Evolutionary conservation across 2,329 filamentous ascomycete genomes (phyloP).

Genomic region (Colletotrichum sp.): DNA sequence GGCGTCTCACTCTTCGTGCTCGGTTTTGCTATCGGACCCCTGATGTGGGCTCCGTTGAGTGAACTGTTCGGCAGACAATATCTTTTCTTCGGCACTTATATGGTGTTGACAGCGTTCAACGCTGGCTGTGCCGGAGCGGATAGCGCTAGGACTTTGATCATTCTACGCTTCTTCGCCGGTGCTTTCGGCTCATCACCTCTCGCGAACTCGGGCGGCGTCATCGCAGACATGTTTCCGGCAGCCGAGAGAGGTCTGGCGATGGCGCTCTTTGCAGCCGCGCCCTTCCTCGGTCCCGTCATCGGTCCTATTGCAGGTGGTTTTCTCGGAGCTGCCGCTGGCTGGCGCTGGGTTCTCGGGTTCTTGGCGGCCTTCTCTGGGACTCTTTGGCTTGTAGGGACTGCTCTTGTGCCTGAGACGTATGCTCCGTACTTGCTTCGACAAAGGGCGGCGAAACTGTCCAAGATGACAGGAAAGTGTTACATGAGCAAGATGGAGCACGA

Average conservation of each 20-base stretch:
- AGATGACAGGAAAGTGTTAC: conserved; percentile 25
- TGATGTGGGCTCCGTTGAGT: conserved; percentile 68
- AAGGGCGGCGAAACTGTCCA: conserved; percentile 24
- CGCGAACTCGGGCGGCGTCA: conserved; percentile 66
- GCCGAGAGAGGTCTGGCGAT: conserved; percentile 61
- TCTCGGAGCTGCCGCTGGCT: conserved; percentile 65
- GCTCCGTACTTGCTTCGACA: conserved; percentile 26
- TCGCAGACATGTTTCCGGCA: conserved; percentile 64
- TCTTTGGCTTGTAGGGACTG: conserved; percentile 40
- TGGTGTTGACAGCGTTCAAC: conserved; percentile 64
- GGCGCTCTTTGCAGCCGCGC: conserved; percentile 67
- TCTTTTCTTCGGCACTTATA: conserved; percentile 62
- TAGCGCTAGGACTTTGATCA: conserved; percentile 62
- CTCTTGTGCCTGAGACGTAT: conserved; percentile 45
- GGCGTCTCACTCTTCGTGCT: conserved; percentile 53
- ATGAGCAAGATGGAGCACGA: conserved; percentile 48
- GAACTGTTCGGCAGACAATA: conserved; percentile 66
- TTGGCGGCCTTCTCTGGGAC: conserved; percentile 60
- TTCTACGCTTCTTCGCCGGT: conserved; percentile 70
- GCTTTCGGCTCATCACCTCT: conserved; percentile 66
- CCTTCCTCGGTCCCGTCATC: conserved; percentile 69
- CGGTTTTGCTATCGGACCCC: conserved; percentile 61
- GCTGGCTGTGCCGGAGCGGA: conserved; percentile 61
- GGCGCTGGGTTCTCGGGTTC: conserved; percentile 74
- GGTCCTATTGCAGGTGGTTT: conserved; percentile 73